These are phyloP conservation scores for Annulohypoxylon moriforme DNA, from an alignment of 495 filamentous ascomycete genomes.

Conservation along the genomic window DNA sequence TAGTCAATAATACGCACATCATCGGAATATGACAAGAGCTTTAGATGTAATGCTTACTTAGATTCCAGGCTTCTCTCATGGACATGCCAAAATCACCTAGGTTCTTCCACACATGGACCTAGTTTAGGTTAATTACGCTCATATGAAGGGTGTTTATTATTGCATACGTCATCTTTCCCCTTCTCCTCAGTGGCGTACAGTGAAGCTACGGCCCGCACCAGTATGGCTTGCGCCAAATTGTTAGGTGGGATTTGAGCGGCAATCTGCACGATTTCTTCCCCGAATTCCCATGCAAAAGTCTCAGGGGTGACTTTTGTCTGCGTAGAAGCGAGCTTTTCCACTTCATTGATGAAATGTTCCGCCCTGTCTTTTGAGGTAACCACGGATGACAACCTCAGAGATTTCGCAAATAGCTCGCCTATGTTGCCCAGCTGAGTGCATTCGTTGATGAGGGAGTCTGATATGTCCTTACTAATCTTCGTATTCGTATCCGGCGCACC, in stretches of 20 bases:
- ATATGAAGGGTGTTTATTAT: neutral
- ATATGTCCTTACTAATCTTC: neutral
- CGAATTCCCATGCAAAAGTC: neutral
- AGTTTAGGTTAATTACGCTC: neutral
- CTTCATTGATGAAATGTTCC: neutral
- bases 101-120: conserved; percentile 3
- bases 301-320: neutral
- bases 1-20: neutral
- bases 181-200: neutral
- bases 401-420: neutral
- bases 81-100: neutral
- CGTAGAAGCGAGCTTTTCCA: neutral
- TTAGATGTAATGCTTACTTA: neutral
- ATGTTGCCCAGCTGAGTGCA: neutral
- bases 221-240: conserved; percentile 4
- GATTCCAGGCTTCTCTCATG: conserved; percentile 6
- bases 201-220: neutral
- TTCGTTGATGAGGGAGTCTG: neutral
- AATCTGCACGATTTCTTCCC: neutral
- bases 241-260: neutral
- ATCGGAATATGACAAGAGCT: neutral
- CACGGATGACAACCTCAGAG: neutral
- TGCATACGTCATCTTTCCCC: neutral
- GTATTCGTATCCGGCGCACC: neutral
- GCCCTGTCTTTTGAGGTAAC: too few relatives aligned